Conservation (phyloP, 352 stramenopile species). For the Achlya hypogyna region DNA sequence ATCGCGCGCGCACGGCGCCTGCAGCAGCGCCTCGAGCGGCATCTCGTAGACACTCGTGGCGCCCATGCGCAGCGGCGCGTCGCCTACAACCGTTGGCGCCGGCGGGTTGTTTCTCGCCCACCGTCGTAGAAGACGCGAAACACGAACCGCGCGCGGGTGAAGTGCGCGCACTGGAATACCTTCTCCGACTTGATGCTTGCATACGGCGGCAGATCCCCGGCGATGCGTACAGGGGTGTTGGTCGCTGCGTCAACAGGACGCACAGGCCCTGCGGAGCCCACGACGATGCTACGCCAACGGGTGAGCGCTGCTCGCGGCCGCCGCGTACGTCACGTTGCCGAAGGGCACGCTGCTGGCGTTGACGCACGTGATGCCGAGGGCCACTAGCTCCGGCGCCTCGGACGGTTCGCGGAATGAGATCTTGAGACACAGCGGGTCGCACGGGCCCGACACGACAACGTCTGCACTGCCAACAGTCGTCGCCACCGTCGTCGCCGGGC, state of each 20-base stretch:
- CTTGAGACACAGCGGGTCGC: slow-evolving; percentile 48
- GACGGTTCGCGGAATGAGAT: slow-evolving; percentile 46
- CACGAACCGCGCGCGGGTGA: slow-evolving; percentile 38
- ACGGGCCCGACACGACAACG: slow-evolving; percentile 41
- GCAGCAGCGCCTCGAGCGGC: slow-evolving; percentile 43
- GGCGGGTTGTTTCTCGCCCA: background rate
- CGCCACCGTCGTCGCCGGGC: too few species aligned
- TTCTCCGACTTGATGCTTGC: slow-evolving; percentile 56
- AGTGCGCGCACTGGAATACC: slow-evolving; percentile 53
- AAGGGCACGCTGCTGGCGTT: slow-evolving; percentile 59
- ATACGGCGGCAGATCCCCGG: slow-evolving; percentile 38
- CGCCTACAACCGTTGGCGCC: slow-evolving; percentile 21
- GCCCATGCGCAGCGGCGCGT: slow-evolving; percentile 22
- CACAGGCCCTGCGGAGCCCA: slow-evolving; percentile 35
- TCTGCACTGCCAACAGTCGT: background rate
- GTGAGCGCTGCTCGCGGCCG: background rate
- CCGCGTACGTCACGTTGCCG: slow-evolving; percentile 40
- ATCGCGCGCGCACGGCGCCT: slow-evolving; percentile 26
- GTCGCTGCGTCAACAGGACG: slow-evolving; percentile 47
- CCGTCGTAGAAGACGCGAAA: slow-evolving; percentile 51
- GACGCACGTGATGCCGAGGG: slow-evolving; percentile 42
- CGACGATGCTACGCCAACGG: slow-evolving; percentile 26
- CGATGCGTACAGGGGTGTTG: slow-evolving; percentile 46
- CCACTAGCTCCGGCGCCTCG: slow-evolving; percentile 35
- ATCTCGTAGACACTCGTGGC: slow-evolving; percentile 38